Conservation (phyloP, 768 basidiomycete species). For the Psilocybe cyanescens region DNA sequence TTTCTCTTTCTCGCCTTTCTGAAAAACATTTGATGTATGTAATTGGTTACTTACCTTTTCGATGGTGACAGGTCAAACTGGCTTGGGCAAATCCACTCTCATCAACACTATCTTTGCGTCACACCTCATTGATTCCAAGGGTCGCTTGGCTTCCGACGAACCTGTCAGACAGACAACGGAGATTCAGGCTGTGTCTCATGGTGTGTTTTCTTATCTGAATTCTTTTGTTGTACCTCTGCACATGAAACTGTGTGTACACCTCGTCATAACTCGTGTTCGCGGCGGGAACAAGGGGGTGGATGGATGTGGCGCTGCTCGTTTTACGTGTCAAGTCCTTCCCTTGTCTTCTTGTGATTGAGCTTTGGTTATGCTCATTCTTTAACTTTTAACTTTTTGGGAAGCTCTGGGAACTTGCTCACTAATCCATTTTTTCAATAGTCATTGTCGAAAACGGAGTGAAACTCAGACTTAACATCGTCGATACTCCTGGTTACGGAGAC, state of each 20-base stretch:
- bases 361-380: not conserved
- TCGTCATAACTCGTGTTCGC: not conserved
- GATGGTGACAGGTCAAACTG: constrained; percentile 82
- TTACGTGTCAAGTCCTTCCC: constrained; percentile 8
- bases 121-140: constrained; percentile 97
- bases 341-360: not conserved
- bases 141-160: constrained; percentile 85
- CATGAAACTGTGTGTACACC: not conserved
- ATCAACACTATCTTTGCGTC: constrained; percentile 99
- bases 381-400: not conserved
- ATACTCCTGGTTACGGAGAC: constrained; percentile 98
- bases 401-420: not conserved
- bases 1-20: not conserved
- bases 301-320: constrained; percentile 8
- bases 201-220: constrained; percentile 48
- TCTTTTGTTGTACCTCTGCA: not conserved
- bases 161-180: constrained; percentile 95
- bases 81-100: constrained; percentile 96
- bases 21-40: not conserved
- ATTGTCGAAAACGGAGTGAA: constrained; percentile 96
- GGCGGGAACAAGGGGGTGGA: not conserved
- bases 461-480: constrained; percentile 95
- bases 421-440: constrained; percentile 49
- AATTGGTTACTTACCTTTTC: not conserved
- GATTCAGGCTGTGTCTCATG: constrained; percentile 93